A percentile compares a stretch with the other conserved stretches of the same genome.
phyloP scores from a whole-genome alignment of 2,329 filamentous ascomycete species.

The Orbilia ellipsospora region DNA sequence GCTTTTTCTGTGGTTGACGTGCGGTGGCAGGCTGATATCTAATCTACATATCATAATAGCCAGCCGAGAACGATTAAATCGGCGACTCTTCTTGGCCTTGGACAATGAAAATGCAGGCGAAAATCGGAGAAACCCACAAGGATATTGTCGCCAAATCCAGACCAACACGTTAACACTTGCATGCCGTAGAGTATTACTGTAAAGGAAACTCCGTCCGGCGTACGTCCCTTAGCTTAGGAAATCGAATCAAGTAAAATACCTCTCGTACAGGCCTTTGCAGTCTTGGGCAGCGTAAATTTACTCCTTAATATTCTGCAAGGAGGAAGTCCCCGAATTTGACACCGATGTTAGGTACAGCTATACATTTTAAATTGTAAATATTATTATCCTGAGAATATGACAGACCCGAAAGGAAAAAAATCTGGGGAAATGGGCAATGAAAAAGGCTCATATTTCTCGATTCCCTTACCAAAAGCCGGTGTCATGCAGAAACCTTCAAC shows the following conservation, averaged over 20 bases:
- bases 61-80: conserved; percentile 44
- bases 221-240: too few species aligned
- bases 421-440: conserved; percentile 12
- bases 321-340: too few species aligned
- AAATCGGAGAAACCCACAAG: conserved; percentile 42
- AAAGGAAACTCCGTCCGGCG: too few species aligned
- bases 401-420: neutral
- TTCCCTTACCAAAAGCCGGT: conserved; percentile 38
- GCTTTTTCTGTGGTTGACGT: conserved; percentile 20
- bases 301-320: too few species aligned
- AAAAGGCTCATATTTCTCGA: conserved; percentile 42
- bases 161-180: conserved; percentile 19
- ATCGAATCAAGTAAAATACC: conserved; percentile 28
- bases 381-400: neutral
- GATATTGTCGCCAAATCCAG: conserved; percentile 50
- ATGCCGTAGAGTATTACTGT: conserved; percentile 3
- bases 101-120: conserved; percentile 29
- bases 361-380: too few species aligned
- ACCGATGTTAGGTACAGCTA: too few species aligned
- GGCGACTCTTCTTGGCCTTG: conserved; percentile 38
- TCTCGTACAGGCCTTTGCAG: neutral
- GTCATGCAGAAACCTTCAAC: conserved; percentile 17
- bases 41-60: conserved; percentile 21
- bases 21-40: conserved; percentile 41
- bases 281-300: too few species aligned